phyloP scores from a whole-genome alignment of 305 asterid genomes.

The Fraxinus ornus region DNA sequence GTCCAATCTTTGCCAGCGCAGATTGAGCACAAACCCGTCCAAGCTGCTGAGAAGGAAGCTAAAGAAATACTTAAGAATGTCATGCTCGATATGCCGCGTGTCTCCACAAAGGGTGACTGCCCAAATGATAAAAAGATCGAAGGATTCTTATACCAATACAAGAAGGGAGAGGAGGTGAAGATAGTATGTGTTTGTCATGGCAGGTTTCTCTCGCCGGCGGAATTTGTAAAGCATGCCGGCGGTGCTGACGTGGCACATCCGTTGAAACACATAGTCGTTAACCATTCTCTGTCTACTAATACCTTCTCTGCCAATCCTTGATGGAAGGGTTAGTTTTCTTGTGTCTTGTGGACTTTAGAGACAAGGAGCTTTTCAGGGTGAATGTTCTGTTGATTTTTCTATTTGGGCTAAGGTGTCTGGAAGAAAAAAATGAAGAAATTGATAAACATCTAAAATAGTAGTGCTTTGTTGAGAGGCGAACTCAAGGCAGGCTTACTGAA shows the following conservation, averaged over 20 bases:
- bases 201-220: constrained; percentile 42
- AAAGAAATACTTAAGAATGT: constrained; percentile 21
- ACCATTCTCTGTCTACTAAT: constrained; percentile 26
- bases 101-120: constrained; percentile 36
- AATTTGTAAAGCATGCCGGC: constrained; percentile 48
- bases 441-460: not conserved
- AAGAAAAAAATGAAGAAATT: not conserved
- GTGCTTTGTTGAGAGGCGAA: constrained; percentile 91
- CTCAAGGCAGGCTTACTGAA: constrained; percentile 86
- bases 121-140: constrained; percentile 39
- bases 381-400: not conserved
- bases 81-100: constrained; percentile 42
- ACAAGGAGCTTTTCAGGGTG: too few relatives aligned
- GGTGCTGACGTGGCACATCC: constrained; percentile 43
- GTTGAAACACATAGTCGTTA: constrained; percentile 39
- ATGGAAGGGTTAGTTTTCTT: too few relatives aligned
- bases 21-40: constrained; percentile 28
- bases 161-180: constrained; percentile 43
- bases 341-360: too few relatives aligned
- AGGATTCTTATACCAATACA: constrained; percentile 38
- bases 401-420: not conserved
- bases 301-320: not conserved
- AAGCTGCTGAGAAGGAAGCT: constrained; percentile 13
- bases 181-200: constrained; percentile 59
- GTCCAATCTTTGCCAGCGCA: constrained; percentile 19